Conservation (phyloP, 176 grass and related monocot genomes). For the Musa acuminata region DNA sequence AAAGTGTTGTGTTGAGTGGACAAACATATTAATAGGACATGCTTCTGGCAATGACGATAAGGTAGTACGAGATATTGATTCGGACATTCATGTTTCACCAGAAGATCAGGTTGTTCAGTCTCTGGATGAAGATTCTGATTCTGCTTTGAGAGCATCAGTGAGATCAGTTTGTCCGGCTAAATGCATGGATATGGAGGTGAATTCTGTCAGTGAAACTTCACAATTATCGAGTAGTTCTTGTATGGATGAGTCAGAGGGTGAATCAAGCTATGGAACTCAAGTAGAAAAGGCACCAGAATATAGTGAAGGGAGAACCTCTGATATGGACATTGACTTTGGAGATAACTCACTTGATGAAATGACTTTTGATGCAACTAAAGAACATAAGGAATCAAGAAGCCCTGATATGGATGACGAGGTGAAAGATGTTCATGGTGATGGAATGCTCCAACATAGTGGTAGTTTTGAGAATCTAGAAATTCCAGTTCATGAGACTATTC, state of each 20-base stretch:
- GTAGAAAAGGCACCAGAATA: neutral
- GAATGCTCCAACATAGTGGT: neutral
- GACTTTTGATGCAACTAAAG: too few relatives aligned
- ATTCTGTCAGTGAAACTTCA: too few relatives aligned
- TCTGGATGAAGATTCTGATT: too few relatives aligned
- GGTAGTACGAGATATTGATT: too few relatives aligned
- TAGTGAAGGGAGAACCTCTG: neutral
- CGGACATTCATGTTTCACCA: too few relatives aligned
- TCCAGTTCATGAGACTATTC: neutral
- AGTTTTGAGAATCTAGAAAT: neutral
- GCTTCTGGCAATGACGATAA: too few relatives aligned
- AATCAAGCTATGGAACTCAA: neutral
- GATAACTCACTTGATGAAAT: conserved; percentile 18
- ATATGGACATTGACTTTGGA: neutral
- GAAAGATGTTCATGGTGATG: conserved; percentile 11
- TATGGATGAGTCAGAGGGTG: neutral
- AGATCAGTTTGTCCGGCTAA: too few relatives aligned
- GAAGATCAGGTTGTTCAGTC: too few relatives aligned
- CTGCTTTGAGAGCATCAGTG: too few relatives aligned
- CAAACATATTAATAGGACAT: too few relatives aligned
- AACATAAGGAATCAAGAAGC: neutral
- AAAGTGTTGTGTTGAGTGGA: too few relatives aligned
- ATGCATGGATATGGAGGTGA: too few relatives aligned
- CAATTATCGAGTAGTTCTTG: neutral
- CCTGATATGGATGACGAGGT: conserved; percentile 21